Evolutionary conservation across 2,329 filamentous ascomycete species (phyloP).

Genomic region (Nemania serpens): DNA sequence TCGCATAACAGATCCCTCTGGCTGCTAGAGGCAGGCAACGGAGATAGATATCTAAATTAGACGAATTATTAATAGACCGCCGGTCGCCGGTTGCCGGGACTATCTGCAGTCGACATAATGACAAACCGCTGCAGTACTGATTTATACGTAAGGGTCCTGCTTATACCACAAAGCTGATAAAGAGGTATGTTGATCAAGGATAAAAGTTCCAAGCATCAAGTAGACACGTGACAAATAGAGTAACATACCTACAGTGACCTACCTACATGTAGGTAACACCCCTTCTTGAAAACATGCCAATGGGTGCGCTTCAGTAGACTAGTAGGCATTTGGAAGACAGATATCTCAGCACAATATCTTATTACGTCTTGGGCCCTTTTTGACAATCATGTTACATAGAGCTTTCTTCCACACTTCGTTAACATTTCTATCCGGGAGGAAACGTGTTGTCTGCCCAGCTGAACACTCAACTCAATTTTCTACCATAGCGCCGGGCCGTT

Average conservation of each 20-base stretch:
- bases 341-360: too few species aligned
- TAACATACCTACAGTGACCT: too few species aligned
- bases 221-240: too few species aligned
- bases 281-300: too few species aligned
- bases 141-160: neutral
- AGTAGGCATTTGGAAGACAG: too few species aligned
- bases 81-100: neutral
- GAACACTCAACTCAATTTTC: constrained; percentile 55
- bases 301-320: too few species aligned
- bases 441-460: constrained; percentile 47
- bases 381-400: neutral
- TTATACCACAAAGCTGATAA: too few species aligned
- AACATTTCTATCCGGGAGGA: neutral
- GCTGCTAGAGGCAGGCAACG: neutral
- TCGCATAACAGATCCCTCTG: neutral
- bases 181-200: too few species aligned
- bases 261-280: too few species aligned
- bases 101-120: neutral
- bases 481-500: constrained; percentile 51
- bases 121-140: neutral
- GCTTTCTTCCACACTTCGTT: neutral
- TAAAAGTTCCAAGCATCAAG: too few species aligned
- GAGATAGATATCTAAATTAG: neutral
- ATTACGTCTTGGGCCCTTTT: neutral
- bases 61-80: neutral